phyloP scores from a whole-genome alignment of 2,329 filamentous ascomycete species.

The Talaromyces sp. region DNA sequence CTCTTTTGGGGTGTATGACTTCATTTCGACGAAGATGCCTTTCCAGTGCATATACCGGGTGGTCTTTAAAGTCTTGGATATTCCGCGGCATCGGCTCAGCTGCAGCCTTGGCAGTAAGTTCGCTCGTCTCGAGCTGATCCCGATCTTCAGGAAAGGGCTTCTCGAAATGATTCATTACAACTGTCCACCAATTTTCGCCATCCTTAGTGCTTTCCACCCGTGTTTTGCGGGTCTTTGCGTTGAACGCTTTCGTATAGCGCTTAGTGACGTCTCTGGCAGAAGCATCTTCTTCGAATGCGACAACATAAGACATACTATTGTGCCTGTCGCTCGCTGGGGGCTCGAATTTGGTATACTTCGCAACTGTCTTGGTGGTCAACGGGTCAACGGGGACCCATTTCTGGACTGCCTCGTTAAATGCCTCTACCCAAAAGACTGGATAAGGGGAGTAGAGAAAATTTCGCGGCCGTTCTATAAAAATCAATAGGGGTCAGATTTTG shows the following conservation, averaged over 20 bases:
- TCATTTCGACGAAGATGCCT: slow-evolving; percentile 80
- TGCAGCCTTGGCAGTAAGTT: slow-evolving; percentile 66
- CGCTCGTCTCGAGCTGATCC: slow-evolving; percentile 78
- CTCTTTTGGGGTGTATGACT: slow-evolving; percentile 67
- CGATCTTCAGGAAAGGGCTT: slow-evolving; percentile 54
- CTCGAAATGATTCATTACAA: slow-evolving; percentile 38
- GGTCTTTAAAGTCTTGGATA: slow-evolving; percentile 80
- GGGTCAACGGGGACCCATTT: slow-evolving; percentile 91
- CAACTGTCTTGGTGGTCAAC: slow-evolving; percentile 73
- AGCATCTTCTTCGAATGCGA: slow-evolving; percentile 79
- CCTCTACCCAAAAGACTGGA: slow-evolving; percentile 92
- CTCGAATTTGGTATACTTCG: slow-evolving; percentile 71
- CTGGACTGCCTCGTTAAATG: slow-evolving; percentile 77
- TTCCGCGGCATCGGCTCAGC: slow-evolving; percentile 82
- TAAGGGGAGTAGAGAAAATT: slow-evolving; percentile 51
- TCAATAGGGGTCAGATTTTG: neutral
- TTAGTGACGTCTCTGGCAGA: slow-evolving; percentile 79
- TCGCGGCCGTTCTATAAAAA: slow-evolving; percentile 13
- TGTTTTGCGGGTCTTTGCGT: slow-evolving; percentile 77
- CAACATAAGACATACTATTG: slow-evolving; percentile 76
- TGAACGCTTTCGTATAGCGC: slow-evolving; percentile 82
- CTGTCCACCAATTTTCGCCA: slow-evolving; percentile 55
- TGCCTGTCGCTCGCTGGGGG: slow-evolving; percentile 72
- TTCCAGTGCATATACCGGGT: slow-evolving; percentile 78
- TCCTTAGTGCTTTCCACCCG: slow-evolving; percentile 67